A percentile compares a stretch with the other conserved stretches of the same genome.
Evolutionary conservation across 768 basidiomycete species (phyloP).

Genomic region (Amanita rimosa): DNA sequence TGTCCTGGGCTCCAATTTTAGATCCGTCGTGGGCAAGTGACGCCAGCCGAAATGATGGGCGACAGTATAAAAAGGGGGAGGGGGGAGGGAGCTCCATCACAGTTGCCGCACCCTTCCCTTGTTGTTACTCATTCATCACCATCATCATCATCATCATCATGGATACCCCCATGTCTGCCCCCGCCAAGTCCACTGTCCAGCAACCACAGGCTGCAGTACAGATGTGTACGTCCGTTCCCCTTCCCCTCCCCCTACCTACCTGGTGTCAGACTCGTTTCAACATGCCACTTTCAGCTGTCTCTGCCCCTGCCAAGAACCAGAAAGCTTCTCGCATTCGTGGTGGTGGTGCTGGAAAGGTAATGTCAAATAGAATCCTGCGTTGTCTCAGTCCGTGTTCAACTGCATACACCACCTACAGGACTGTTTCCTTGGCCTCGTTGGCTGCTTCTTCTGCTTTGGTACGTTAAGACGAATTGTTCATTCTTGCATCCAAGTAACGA

Average conservation of each 20-base stretch:
- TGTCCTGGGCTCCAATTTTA: not conserved
- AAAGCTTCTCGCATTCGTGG: conserved; percentile 55
- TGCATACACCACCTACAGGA: conserved; percentile 34
- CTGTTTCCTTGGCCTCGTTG: conserved; percentile 49
- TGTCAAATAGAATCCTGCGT: conserved; percentile 2
- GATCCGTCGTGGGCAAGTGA: not conserved
- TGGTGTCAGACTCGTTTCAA: not conserved
- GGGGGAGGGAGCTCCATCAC: not conserved
- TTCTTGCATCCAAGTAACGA: not conserved
- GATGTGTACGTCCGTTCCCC: conserved; percentile 58
- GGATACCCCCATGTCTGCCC: conserved; percentile 12
- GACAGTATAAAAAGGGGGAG: not conserved
- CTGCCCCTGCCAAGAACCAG: conserved; percentile 16
- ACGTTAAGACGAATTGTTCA: conserved; percentile 18
- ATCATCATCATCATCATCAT: not conserved
- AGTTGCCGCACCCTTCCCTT: not conserved
- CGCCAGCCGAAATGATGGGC: too few relatives aligned
- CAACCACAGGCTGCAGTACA: conserved; percentile 51
- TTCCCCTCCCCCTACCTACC: too few relatives aligned
- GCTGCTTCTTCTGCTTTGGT: conserved; percentile 71
- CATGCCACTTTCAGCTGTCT: conserved; percentile 23
- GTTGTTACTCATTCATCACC: not conserved
- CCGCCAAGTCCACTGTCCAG: conserved; percentile 26
- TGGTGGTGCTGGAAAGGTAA: conserved; percentile 58
- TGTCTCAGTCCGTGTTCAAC: not conserved